Base-by-base conservation (phyloP, 352 stramenopile species). In the Hyaloperonospora arabidopsidis region DNA sequence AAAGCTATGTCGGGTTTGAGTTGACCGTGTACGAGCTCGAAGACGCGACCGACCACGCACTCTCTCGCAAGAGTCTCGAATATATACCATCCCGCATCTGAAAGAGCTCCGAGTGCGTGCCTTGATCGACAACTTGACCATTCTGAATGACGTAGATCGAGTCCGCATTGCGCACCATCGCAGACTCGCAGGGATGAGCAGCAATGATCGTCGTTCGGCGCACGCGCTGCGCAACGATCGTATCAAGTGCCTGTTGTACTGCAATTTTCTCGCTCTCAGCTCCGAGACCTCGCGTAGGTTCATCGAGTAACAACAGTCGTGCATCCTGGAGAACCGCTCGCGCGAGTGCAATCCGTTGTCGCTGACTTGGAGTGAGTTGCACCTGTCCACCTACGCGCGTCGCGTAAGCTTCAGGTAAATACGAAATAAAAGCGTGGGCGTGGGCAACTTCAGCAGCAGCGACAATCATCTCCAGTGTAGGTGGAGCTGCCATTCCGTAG, bases 371-470 rank as follows among this genome's bases (percentile, higher is more conserved):
- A 14, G 67, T 72, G 2, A 88, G 50, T 50, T 83, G 96, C 29
- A 45, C 69, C 85, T 32, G 93, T 57, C 95, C 92, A 93, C 97
- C 21, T 8, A 32, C 25, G 4, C 8, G 25, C 25, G 25, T 32
- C 25, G 25, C 25, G 25, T 32, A 32, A 8, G 96, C 75, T 65
- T 93, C 86, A 5, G 92, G 79, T 45, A 98, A 89, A 2, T 63
- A 51, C 0, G 66, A 70, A 68, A 98, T 97, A 57, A 98, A 98
- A 22, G 82, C 66, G 63, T 97, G 76, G 1, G 91, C 92, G 62
- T 97, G 97, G n/a, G 94, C 93, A 29, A 96, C 70, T 53, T 86
- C 76, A 4, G 92, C 89, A n/a, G 93, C 93, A 25, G 80, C 54
- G 15, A 89, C 69, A 52, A 98, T 75, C 58, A 95, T 86, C 3